phyloP scores from a whole-genome alignment of 2,329 filamentous ascomycete species.

The Exutisphaerella laricina region DNA sequence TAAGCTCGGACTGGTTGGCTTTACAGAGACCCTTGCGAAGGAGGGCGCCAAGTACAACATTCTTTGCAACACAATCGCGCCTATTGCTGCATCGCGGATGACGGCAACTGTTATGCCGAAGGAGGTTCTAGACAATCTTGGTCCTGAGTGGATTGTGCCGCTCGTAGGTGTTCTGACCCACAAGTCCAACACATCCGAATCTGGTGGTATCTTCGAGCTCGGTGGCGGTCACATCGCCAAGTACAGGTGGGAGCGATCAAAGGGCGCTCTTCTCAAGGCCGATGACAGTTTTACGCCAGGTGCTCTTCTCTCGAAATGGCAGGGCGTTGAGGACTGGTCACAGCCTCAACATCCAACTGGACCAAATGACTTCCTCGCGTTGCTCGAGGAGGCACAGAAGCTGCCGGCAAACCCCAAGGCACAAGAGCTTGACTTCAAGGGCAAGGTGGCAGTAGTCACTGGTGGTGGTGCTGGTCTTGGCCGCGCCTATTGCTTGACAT shows the following conservation, averaged over 20 bases:
- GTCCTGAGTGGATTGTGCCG: conserved; percentile 92
- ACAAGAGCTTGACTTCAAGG: conserved; percentile 72
- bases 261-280: conserved; percentile 81
- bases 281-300: conserved; percentile 84
- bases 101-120: conserved; percentile 92
- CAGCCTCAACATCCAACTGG: conserved; percentile 76
- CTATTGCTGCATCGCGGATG: conserved; percentile 92
- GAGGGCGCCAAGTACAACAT: conserved; percentile 99
- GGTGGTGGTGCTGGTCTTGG: conserved; percentile 88
- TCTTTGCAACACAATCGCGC: conserved; percentile 86
- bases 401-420: conserved; percentile 65
- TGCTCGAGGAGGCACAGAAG: conserved; percentile 79
- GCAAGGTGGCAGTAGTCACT: conserved; percentile 79
- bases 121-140: conserved; percentile 78
- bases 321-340: conserved; percentile 79
- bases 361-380: conserved; percentile 77
- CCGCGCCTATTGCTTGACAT: conserved; percentile 81
- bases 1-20: conserved; percentile 91
- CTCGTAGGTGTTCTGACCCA: conserved; percentile 84
- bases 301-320: conserved; percentile 84
- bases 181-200: conserved; percentile 75
- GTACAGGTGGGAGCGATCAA: conserved; percentile 88
- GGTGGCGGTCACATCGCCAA: conserved; percentile 91
- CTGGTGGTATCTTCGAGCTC: conserved; percentile 84
- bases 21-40: conserved; percentile 96